Evolutionary conservation across 2,329 filamentous ascomycete species (phyloP), one percentile per base, ranked within the genome.

Genomic region (Biscogniauxia marginata): DNA sequence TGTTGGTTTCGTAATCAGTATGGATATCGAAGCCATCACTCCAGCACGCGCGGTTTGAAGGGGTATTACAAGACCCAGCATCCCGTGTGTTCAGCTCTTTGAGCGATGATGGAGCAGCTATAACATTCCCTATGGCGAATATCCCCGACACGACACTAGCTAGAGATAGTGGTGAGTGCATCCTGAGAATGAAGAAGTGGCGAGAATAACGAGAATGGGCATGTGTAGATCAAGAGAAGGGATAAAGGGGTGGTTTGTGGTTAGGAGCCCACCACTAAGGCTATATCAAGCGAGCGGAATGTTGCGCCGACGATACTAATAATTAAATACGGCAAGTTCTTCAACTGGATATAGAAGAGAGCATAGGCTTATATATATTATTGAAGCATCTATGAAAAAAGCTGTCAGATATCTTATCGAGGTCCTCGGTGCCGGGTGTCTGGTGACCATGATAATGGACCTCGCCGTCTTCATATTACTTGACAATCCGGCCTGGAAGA

Each of bases 1-100:
- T 66, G 16, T 52, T 55, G 1, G 46, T 49, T 46, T 67, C 65
- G 57, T 67, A 69, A 49, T 69, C 65, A 3, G 66, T 69, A 22
- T 63, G 56, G 50, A 69, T 63, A 47, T 64, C 58, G 22, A 63
- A 69, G 2, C 63, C 62, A 11, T 59, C 23, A 13, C 49, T 58
- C 66, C 66, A 68, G 50, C 66, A 68, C 13, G 62, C 57, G n/a
- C 66, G 59, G 50, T 67, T 63, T 9, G 58, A 56, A 22, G 63
- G 30, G 22, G 63, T 64, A 44, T 61, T 25, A 22, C 63, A 65
- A 46, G 58, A 21, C 8, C 54, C 57, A 1, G 60, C 18, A 16
- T 16, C 54, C 47, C 54, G 61, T 21, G 22, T 25, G 20, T 57
- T 56, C 18, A 63, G 49, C 44, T 9, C 39, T 2, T 49, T 51